A percentile compares a stretch with the other conserved stretches of the same genome.
phyloP scores from a whole-genome alignment of 1,139 yeast genomes.

The Tardiomyces blankii region DNA sequence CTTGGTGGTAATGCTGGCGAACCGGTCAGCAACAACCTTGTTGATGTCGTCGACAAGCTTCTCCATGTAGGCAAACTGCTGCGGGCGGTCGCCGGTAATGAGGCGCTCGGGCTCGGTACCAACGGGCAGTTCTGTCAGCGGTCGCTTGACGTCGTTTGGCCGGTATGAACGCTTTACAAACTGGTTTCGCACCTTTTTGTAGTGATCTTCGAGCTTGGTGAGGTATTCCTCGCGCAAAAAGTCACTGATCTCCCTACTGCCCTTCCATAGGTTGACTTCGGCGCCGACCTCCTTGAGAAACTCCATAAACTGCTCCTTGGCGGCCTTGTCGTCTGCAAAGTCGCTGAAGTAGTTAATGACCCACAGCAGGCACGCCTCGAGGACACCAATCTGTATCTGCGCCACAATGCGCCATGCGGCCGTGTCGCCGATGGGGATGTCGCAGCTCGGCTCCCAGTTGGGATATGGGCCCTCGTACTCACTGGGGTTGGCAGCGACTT shows the following conservation, averaged over 20 bases:
- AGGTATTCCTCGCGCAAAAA: conserved; percentile 16
- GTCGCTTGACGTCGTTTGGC: conserved; percentile 38
- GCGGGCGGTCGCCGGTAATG: conserved; percentile 17
- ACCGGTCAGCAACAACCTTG: conserved; percentile 46
- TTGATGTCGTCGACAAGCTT: conserved; percentile 56
- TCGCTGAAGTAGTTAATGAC: conserved; percentile 65
- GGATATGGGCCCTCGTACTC: conserved; percentile 4
- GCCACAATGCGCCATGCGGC: conserved; percentile 48
- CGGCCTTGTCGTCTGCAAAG: conserved; percentile 56
- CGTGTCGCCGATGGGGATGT: conserved; percentile 34
- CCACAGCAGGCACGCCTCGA: conserved; percentile 66
- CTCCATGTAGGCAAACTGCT: conserved; percentile 29
- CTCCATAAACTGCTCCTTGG: conserved; percentile 52
- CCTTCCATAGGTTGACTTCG: conserved; percentile 58
- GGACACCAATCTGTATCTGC: conserved; percentile 69
- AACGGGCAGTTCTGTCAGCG: conserved; percentile 16
- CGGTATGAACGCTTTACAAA: conserved; percentile 74
- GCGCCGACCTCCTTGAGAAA: conserved; percentile 59
- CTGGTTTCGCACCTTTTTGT: conserved; percentile 57
- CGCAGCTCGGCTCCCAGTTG: conserved; percentile 20
- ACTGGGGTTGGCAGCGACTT: conserved; percentile 2
- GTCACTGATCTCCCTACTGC: conserved; percentile 3
- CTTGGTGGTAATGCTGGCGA: conserved; percentile 46
- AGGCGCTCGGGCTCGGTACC: conserved; percentile 18
- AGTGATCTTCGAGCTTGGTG: conserved; percentile 39